Percentiles rank a stretch among this genome's conserved stretches.
phyloP scores from a whole-genome alignment of 495 filamentous ascomycete species.

The Aspergillus indologenus region DNA sequence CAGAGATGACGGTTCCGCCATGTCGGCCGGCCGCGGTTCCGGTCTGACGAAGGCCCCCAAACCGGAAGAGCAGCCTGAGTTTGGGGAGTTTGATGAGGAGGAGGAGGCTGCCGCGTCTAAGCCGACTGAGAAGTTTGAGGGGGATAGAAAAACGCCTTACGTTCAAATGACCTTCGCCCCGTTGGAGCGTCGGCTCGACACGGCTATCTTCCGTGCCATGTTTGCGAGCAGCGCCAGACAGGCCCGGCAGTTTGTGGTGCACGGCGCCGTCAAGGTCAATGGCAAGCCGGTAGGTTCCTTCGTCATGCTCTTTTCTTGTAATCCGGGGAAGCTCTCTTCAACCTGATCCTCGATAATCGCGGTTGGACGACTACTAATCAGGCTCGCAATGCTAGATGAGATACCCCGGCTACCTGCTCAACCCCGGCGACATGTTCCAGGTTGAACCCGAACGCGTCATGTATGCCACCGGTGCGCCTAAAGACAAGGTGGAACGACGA shows the following conservation, averaged over 20 bases:
- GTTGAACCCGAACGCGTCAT: slow-evolving; percentile 86
- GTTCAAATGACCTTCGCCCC: slow-evolving; percentile 92
- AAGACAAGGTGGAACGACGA: slow-evolving; percentile 49
- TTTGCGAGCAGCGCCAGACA: slow-evolving; percentile 95
- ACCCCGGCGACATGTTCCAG: slow-evolving; percentile 96
- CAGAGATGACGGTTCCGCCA: slow-evolving; percentile 69
- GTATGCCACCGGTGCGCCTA: slow-evolving; percentile 76
- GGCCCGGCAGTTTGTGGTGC: slow-evolving; percentile 88
- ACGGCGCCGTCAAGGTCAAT: slow-evolving; percentile 93
- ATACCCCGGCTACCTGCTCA: slow-evolving; percentile 90
- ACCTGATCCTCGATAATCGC: no score
- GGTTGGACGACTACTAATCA: not conserved
- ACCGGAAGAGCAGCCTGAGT: not conserved
- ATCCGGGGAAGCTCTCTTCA: no score
- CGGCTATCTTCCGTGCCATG: slow-evolving; percentile 84
- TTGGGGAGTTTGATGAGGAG: no score
- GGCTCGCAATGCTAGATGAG: slow-evolving; percentile 60
- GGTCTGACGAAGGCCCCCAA: slow-evolving; percentile 47
- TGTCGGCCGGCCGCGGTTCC: slow-evolving; percentile 77
- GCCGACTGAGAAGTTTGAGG: not conserved
- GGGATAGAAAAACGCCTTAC: slow-evolving; percentile 60
- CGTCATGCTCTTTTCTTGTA: not conserved
- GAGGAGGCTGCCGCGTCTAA: no score
- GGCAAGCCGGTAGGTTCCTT: slow-evolving; percentile 72
- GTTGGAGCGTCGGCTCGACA: slow-evolving; percentile 84